Percentiles rank a stretch among this genome's conserved stretches.
Conservation (phyloP, 2,329 filamentous ascomycete species). For the Apiospora marii region DNA sequence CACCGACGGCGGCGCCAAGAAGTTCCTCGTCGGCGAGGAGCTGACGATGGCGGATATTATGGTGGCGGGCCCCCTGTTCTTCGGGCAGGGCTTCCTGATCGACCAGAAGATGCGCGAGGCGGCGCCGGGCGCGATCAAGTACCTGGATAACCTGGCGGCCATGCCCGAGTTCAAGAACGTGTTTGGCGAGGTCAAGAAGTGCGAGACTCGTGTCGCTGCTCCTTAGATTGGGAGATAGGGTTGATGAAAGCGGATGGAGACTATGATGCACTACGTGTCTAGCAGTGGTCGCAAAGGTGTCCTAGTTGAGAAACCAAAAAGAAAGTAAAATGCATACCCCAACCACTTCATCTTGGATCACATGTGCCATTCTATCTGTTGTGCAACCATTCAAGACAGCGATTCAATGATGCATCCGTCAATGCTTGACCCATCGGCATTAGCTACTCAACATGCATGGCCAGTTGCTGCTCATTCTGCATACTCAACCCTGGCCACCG, state of each 20-base stretch:
- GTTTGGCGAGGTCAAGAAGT: conserved; percentile 43
- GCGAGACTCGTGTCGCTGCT: conserved; percentile 37
- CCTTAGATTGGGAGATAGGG: not conserved
- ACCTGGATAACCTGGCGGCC: conserved; percentile 41
- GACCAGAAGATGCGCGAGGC: conserved; percentile 46
- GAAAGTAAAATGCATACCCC: conserved; percentile 3
- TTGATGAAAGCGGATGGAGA: not conserved
- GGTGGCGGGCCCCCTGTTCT: conserved; percentile 40
- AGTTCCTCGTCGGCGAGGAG: conserved; percentile 48
- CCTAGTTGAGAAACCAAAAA: conserved; percentile 1
- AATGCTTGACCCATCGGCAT: not conserved
- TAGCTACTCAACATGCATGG: not conserved
- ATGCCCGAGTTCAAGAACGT: conserved; percentile 44
- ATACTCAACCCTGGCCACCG: too few species aligned
- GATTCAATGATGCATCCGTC: not conserved
- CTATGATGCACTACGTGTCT: not conserved
- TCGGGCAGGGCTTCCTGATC: conserved; percentile 38
- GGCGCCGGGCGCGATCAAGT: conserved; percentile 43
- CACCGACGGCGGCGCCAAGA: conserved; percentile 41
- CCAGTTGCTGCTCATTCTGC: not conserved
- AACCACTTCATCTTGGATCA: too few species aligned
- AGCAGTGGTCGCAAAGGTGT: not conserved
- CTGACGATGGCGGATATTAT: conserved; percentile 49
- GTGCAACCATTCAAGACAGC: not conserved
- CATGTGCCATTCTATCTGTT: not conserved